phyloP scores from a whole-genome alignment of 2,329 filamentous ascomycete genomes.

The Arachnopeziza araneosa region DNA sequence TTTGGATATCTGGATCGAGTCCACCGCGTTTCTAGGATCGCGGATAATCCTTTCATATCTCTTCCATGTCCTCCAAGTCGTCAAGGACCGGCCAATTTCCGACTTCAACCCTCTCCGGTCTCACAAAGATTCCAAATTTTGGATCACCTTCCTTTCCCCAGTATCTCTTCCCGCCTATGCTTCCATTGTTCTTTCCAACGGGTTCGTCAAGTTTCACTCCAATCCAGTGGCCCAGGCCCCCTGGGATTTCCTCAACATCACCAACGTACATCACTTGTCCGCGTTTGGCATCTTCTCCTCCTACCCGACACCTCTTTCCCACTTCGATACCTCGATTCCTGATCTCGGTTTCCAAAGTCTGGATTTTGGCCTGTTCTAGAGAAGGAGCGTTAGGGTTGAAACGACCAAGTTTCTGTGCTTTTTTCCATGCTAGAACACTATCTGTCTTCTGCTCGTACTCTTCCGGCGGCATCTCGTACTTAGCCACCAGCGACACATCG shows the following conservation, averaged over 20 bases:
- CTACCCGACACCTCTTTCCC: conserved; percentile 59
- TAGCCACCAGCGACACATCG: conserved; percentile 75
- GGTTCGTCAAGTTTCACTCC: conserved; percentile 74
- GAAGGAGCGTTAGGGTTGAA: conserved; percentile 82
- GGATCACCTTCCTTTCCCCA: conserved; percentile 51
- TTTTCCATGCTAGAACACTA: conserved; percentile 93
- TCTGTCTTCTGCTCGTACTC: conserved; percentile 84
- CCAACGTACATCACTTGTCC: conserved; percentile 68
- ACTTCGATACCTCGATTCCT: conserved; percentile 59
- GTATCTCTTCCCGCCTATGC: conserved; percentile 61
- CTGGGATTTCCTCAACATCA: conserved; percentile 67
- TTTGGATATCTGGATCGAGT: not conserved
- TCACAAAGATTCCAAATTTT: conserved; percentile 74
- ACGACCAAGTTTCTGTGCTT: conserved; percentile 86
- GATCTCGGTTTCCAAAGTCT: conserved; percentile 65
- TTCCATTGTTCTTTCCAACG: conserved; percentile 77
- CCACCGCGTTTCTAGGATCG: not conserved
- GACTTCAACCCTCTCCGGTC: conserved; percentile 70
- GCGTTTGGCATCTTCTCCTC: conserved; percentile 61
- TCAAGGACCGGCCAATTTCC: conserved; percentile 68
- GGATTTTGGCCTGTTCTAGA: conserved; percentile 66
- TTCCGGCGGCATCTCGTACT: conserved; percentile 80
- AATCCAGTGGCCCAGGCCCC: conserved; percentile 61
- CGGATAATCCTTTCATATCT: conserved; percentile 45
- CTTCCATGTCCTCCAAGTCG: conserved; percentile 72